Percentiles rank a stretch among this genome's conserved stretches.
These are phyloP conservation scores for Flammula alnicola DNA, from an alignment of 1,284 basidiomycete genomes.

Conservation along the genomic window DNA sequence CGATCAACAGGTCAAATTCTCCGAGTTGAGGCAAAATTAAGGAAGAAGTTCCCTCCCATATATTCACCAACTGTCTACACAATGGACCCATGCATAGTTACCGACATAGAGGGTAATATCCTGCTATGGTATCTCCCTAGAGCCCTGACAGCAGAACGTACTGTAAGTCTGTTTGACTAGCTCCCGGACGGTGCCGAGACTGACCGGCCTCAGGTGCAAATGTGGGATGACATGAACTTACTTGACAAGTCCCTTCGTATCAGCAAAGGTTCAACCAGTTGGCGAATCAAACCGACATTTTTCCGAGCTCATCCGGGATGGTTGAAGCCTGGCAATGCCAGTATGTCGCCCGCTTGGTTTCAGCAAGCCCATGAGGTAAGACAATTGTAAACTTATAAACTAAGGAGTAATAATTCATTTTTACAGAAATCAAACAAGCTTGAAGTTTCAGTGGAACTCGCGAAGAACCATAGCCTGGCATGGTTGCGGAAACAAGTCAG, in stretches of 20 bases:
- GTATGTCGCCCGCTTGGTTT: conserved; percentile 18
- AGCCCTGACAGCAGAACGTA: background rate
- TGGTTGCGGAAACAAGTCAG: background rate
- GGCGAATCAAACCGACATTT: background rate
- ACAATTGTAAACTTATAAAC: background rate
- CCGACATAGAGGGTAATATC: background rate
- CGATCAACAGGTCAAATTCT: background rate
- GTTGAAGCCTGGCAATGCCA: conserved; percentile 10
- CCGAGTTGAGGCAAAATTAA: background rate
- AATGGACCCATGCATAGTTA: background rate
- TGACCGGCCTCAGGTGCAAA: background rate
- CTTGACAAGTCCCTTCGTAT: background rate
- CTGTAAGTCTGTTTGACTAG: background rate
- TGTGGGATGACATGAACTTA: background rate
- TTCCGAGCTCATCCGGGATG: background rate
- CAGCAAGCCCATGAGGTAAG: conserved; percentile 14
- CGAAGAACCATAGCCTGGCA: background rate
- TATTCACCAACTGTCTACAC: background rate
- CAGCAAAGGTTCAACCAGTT: background rate
- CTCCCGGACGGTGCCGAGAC: background rate
- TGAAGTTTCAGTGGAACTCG: background rate
- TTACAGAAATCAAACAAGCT: background rate
- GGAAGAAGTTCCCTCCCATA: conserved; percentile 3
- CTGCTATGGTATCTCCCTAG: conserved; percentile 15
- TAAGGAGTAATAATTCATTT: too few species aligned